Percentiles rank a stretch among this genome's conserved stretches.
Evolutionary conservation across 106 monocot genomes (phyloP).

Genomic region (Dendrobium chrysotoxum): DNA sequence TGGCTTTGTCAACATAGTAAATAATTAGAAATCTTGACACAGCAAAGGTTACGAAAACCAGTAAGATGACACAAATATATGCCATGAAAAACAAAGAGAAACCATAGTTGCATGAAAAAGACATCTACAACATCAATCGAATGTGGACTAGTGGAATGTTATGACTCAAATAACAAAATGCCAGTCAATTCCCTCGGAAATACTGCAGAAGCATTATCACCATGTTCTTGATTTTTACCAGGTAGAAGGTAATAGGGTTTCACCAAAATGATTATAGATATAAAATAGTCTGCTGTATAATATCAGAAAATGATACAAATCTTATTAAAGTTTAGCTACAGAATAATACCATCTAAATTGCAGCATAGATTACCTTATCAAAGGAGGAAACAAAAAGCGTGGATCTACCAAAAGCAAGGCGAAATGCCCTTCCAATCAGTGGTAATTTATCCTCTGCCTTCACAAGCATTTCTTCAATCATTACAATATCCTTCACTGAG

Average conservation of each 20-base stretch:
- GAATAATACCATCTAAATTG: not conserved
- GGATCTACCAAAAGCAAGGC: constrained; percentile 53
- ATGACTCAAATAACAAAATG: too few relatives aligned
- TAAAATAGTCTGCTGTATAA: not conserved
- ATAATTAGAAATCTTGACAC: not conserved
- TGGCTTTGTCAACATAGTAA: not conserved
- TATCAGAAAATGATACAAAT: not conserved
- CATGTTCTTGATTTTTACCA: not conserved
- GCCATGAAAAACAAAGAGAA: not conserved
- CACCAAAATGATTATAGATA: not conserved
- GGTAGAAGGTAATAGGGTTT: not conserved
- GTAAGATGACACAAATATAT: not conserved
- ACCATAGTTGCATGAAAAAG: not conserved
- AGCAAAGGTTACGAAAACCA: not conserved
- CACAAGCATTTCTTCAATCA: constrained; percentile 50
- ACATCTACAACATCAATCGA: not conserved
- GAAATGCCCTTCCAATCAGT: constrained; percentile 39
- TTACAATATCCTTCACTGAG: constrained; percentile 48
- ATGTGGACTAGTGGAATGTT: too few relatives aligned
- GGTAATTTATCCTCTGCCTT: constrained; percentile 58
- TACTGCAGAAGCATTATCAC: too few relatives aligned
- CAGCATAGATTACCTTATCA: constrained; percentile 31
- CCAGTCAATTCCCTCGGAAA: too few relatives aligned
- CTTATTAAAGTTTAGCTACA: not conserved
- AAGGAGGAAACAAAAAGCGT: constrained; percentile 53